Percentiles rank a stretch among this genome's conserved stretches.
Evolutionary conservation across 2,329 filamentous ascomycete species (phyloP).

Genomic region (Sclerotinia borealis): DNA sequence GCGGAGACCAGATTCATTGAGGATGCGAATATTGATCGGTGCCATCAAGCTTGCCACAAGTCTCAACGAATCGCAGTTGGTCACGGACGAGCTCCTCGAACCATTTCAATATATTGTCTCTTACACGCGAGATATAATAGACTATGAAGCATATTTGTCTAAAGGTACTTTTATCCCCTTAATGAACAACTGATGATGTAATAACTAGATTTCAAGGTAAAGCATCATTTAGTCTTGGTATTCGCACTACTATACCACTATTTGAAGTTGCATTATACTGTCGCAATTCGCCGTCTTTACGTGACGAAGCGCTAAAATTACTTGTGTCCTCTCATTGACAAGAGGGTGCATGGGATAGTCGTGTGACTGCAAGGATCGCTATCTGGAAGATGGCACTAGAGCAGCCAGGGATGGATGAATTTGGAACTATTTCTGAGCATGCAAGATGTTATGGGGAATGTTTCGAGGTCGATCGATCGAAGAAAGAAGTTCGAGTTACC

Average conservation of each 20-base stretch:
- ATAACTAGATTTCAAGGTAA: neutral
- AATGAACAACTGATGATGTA: neutral
- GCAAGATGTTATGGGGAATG: conserved; percentile 18
- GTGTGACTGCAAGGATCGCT: conserved; percentile 19
- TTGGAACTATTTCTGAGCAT: conserved; percentile 20
- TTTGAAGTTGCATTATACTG: conserved; percentile 62
- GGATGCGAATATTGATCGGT: neutral
- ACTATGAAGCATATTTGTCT: neutral
- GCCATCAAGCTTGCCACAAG: conserved; percentile 5
- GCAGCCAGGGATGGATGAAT: conserved; percentile 17
- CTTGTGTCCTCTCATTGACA: conserved; percentile 53
- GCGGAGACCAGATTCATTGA: neutral
- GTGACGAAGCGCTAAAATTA: conserved; percentile 55
- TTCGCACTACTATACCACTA: conserved; percentile 53
- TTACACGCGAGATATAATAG: conserved; percentile 3
- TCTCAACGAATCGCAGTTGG: conserved; percentile 5
- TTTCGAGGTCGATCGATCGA: conserved; percentile 18
- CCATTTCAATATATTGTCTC: conserved; percentile 3
- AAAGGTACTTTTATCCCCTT: neutral
- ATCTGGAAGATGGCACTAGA: conserved; percentile 27
- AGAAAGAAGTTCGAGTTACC: conserved; percentile 12
- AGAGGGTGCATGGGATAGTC: conserved; percentile 61
- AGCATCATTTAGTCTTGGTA: conserved; percentile 17
- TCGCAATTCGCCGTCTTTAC: conserved; percentile 44
- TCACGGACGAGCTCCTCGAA: neutral